Conservation (phyloP, 2,329 filamentous ascomycete genomes). For the Trematosphaeria pertusa region DNA sequence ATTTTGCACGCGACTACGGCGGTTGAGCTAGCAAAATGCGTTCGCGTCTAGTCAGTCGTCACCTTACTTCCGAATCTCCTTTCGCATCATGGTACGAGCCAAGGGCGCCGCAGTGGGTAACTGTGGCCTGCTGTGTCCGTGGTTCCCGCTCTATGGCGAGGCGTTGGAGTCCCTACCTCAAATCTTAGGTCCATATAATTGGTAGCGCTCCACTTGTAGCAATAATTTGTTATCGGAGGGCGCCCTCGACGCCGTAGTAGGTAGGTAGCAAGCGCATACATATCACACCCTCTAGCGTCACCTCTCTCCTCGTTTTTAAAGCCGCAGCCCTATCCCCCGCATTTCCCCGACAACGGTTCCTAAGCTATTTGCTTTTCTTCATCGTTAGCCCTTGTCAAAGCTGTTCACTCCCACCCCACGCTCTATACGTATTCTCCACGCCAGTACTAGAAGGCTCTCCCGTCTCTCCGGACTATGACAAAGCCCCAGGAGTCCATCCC, state of each 20-base stretch:
- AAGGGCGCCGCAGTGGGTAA: constrained; percentile 9
- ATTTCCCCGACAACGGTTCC: constrained; percentile 8
- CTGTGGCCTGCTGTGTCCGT: constrained; percentile 20
- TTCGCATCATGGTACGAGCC: constrained; percentile 16
- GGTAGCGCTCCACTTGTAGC: constrained; percentile 12
- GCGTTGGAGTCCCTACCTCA: constrained; percentile 12
- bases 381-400: constrained; percentile 11
- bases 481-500: constrained; percentile 45
- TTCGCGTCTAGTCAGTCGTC: constrained; percentile 35
- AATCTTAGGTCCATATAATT: constrained; percentile 10
- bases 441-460: neutral
- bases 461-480: constrained; percentile 24
- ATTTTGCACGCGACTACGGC: constrained; percentile 44
- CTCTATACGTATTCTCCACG: constrained; percentile 4
- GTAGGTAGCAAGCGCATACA: constrained; percentile 5
- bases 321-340: constrained; percentile 12
- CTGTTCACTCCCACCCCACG: neutral
- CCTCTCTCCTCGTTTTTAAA: constrained; percentile 15
- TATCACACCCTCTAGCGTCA: constrained; percentile 7
- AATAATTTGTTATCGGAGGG: constrained; percentile 12
- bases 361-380: constrained; percentile 8
- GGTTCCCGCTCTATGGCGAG: constrained; percentile 20
- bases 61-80: constrained; percentile 12
- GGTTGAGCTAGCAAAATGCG: constrained; percentile 44
- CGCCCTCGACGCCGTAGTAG: constrained; percentile 13